Percentiles rank a stretch among this genome's conserved stretches.
Conservation (phyloP, 1,139 yeast genomes). For the Yamadazyma siamensis region DNA sequence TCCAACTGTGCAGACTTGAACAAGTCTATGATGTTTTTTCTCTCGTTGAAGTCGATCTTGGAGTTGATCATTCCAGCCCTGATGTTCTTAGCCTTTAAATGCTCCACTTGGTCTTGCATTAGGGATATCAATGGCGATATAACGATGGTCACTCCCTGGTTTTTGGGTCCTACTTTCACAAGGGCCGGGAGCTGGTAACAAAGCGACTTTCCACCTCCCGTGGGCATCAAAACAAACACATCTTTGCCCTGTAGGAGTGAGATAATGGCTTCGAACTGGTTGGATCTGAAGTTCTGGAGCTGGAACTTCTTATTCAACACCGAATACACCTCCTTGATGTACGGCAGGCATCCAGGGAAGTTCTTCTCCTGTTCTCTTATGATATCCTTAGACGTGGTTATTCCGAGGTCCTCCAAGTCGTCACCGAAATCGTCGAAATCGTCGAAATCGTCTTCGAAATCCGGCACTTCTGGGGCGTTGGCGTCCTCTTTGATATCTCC, state of each 20-base stretch:
- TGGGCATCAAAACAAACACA: constrained; percentile 95
- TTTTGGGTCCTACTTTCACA: constrained; percentile 59
- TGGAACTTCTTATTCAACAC: constrained; percentile 60
- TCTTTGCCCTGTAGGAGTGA: constrained; percentile 80
- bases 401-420: constrained; percentile 27
- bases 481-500: constrained; percentile 4
- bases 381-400: constrained; percentile 13
- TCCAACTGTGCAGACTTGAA: constrained; percentile 68
- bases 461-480: too few species aligned
- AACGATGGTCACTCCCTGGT: constrained; percentile 85
- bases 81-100: constrained; percentile 61
- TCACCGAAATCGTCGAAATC: constrained; percentile 26
- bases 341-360: constrained; percentile 34
- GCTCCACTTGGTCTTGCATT: constrained; percentile 97
- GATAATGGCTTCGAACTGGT: constrained; percentile 84
- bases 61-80: constrained; percentile 90
- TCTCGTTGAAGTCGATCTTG: constrained; percentile 61
- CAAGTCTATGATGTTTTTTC: constrained; percentile 58
- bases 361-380: constrained; percentile 13
- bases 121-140: constrained; percentile 92
- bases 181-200: constrained; percentile 96
- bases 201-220: constrained; percentile 97
- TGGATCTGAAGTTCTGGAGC: constrained; percentile 66
- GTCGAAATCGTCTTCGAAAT: constrained; percentile 36
- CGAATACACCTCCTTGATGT: constrained; percentile 54